Evolutionary conservation across 805 yeast genomes (phyloP), one percentile per base, ranked within the genome.

Genomic region (Candida chilensis): DNA sequence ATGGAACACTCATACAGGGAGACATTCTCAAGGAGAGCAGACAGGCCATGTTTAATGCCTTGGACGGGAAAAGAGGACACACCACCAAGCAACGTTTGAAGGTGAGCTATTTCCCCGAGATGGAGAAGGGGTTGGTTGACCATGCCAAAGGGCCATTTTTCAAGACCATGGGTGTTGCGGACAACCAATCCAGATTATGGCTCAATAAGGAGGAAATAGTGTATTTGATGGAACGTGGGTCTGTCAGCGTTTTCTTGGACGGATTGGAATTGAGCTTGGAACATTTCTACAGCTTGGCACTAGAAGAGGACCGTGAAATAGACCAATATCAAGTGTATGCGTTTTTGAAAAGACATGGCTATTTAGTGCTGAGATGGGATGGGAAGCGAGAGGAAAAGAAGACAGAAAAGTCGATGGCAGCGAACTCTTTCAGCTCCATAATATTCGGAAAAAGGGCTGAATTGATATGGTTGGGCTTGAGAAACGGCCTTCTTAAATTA

Each of bases 181-280:
- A 71, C 35, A 43, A 57, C 3, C 72, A 71, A 2, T 54, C 64
- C 4, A 52, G 59, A 12, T 55, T 74, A 29, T 67, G 70, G 63
- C 57, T 88, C 21, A 58, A 53, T 15, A 70, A 72, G 12, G 74
- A 83, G 34, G 97, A 88, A 42, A 67, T 78, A 5, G 57, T 86
- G 1, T 88, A 87, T 49, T 55, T 88, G 32, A 71, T 78, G 2
- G 95, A 88, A 48, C 60, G 97, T 45, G 96, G 96, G 1, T 52
- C 65, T 2, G 40, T 61, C 39, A 36, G 51, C 9, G 38, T 56
- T 5, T 58, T 51, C 36, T 31, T 54, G 24, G 45, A 45, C 30
- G 45, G 39, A 0, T 15, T 26, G 13, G 11, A n/a, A n/a, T n/a
- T 87, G 45, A 67, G 78, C 29, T 50, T 87, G 17, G 79, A 82